Evolutionary conservation across 2,329 filamentous ascomycete species (phyloP), one percentile per base, ranked within the genome.

Genomic region (Talaromyces sp.): DNA sequence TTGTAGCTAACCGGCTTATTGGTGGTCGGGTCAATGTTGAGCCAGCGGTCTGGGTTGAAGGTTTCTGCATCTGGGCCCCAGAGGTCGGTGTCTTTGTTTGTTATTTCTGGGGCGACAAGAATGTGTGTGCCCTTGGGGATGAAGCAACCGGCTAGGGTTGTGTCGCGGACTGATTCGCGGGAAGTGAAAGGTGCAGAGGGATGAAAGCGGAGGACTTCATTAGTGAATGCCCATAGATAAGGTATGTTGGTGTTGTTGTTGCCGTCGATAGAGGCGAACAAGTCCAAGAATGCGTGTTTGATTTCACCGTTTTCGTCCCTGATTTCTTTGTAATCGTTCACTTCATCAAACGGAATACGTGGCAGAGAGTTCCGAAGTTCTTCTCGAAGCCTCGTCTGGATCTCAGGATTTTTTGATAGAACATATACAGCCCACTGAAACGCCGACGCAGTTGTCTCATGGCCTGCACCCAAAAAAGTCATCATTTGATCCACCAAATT

Each of bases 401-500:
- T 80, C 0, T 87, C 82, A 0, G 86, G 88, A 70, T 92, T 77
- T 22, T 83, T 82, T 70, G 86, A 86, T n/a, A 95, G 84, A 50
- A 89, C 79, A 73, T 92, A 91, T 8, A 88, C 77, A 3, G 88
- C 85, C 90, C 90, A 94, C n/a, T 88, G 90, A 73, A 95, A 82
- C 19, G 90, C 84, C 0, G 88, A 85, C 0, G 91, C 87, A 0
- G 90, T 93, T 0, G 91, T 94, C 78, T 94, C 90, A 75, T 94
- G 91, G 24, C 89, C 89, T 0, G 92, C 92, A 0, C 89, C 90
- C 5, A 96, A 85, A 80, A 96, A 95, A 0, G 91, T 96, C 91
- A 96, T 95, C 74, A 95, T 85, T 77, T 96, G 92, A 75, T 95
- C 90, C 41, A 92, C 86, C n/a, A 96, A 85, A 66, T 92, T 87